These are phyloP conservation scores for Fusarium nodosum DNA, from an alignment of 2,329 filamentous ascomycete genomes.

Conservation along the genomic window DNA sequence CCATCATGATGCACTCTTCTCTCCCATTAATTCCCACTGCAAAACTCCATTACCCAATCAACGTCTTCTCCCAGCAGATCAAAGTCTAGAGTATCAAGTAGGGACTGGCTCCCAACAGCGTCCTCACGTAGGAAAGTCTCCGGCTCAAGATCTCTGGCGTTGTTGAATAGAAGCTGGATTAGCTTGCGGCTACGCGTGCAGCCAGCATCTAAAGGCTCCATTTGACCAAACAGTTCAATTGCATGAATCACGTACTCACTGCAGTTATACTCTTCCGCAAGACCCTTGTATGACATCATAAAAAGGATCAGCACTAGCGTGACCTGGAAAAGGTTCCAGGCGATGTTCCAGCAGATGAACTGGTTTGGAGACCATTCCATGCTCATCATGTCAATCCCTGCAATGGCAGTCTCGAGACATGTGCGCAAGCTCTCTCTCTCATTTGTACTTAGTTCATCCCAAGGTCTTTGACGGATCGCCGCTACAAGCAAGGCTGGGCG, in stretches of 20 bases:
- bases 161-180: conserved; percentile 1
- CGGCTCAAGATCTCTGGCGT: background rate
- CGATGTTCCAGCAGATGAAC: conserved; percentile 12
- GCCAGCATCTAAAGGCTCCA: conserved; percentile 4
- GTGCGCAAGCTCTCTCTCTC: too few species aligned
- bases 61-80: conserved; percentile 9
- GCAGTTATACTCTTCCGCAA: background rate
- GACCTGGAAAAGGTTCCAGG: conserved; percentile 21
- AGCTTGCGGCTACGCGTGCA: conserved; percentile 17
- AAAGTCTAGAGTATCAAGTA: conserved; percentile 6
- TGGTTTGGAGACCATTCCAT: conserved; percentile 12
- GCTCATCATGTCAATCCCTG: conserved; percentile 1
- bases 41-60: conserved; percentile 6
- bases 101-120: background rate
- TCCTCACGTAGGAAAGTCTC: background rate
- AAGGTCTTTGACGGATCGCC: background rate
- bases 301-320: conserved; percentile 5
- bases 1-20: too few species aligned
- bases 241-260: background rate
- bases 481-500: conserved; percentile 13
- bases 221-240: background rate
- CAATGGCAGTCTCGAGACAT: conserved; percentile 5
- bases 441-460: background rate
- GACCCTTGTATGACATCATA: background rate
- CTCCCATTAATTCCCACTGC: too few species aligned